A percentile compares a stretch with the other conserved stretches of the same genome.
These are phyloP conservation scores for Blastomyces gilchristii DNA, from an alignment of 2,329 filamentous ascomycete genomes.

Conservation along the genomic window DNA sequence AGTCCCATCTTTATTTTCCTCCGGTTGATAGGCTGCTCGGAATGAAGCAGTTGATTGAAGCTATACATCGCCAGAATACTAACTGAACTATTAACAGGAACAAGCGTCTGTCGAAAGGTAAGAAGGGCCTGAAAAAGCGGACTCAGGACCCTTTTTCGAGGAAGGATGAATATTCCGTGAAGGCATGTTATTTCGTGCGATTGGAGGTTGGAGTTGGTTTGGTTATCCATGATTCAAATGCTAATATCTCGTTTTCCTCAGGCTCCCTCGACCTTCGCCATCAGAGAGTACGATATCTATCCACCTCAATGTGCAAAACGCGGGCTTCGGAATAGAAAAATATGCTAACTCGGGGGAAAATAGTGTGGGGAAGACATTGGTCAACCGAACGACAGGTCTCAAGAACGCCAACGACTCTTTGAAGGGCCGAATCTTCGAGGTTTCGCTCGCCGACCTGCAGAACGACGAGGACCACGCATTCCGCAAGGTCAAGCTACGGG, in stretches of 20 bases:
- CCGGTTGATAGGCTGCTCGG: background rate
- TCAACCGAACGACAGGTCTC: conserved; percentile 98
- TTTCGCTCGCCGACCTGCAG: conserved; percentile 96
- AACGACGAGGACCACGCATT: conserved; percentile 99
- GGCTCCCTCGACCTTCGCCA: conserved; percentile 91
- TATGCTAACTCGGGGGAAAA: conserved; percentile 13
- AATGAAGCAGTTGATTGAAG: background rate
- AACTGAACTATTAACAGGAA: conserved; percentile 51
- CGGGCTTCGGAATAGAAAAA: conserved; percentile 1
- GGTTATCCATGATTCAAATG: background rate
- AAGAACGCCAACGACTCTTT: conserved; percentile 99
- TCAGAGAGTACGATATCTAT: conserved; percentile 69
- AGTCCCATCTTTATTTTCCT: conserved; percentile 9
- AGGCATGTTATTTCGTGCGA: conserved; percentile 46
- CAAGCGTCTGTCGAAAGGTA: conserved; percentile 99
- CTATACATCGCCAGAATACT: background rate
- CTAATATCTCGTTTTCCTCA: conserved; percentile 26
- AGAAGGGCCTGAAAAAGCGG: conserved; percentile 99
- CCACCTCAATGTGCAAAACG: conserved; percentile 12
- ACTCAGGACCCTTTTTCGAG: conserved; percentile 93
- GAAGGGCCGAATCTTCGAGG: conserved; percentile 98
- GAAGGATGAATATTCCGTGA: conserved; percentile 99
- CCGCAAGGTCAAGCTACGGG: conserved; percentile 98
- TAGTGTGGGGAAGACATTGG: conserved; percentile 98
- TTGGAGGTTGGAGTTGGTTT: background rate